phyloP scores from a whole-genome alignment of 2,329 filamentous ascomycete genomes.

The Fusarium stilboides region DNA sequence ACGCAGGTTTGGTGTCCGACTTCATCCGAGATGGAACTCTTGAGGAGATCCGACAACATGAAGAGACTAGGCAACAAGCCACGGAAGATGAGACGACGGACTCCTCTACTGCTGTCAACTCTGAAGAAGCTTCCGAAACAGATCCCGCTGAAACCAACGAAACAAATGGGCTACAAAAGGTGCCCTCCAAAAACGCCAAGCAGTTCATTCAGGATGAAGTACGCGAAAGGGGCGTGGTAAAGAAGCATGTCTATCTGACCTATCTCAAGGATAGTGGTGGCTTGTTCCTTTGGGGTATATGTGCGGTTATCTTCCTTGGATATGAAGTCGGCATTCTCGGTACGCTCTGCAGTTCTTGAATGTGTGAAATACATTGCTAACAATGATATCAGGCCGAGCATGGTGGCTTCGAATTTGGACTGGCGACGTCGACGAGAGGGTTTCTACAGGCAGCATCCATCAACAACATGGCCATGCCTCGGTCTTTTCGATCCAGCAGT shows the following conservation, averaged over 20 bases:
- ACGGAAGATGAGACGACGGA: slow-evolving; percentile 64
- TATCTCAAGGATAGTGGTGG: slow-evolving; percentile 80
- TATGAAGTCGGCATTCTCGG: slow-evolving; percentile 71
- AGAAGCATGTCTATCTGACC: slow-evolving; percentile 74
- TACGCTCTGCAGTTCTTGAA: slow-evolving; percentile 42
- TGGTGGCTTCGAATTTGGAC: slow-evolving; percentile 79
- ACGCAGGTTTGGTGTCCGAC: slow-evolving; percentile 77
- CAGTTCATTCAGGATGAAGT: slow-evolving; percentile 84
- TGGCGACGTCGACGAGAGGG: slow-evolving; percentile 49
- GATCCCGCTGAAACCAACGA: slow-evolving; percentile 59
- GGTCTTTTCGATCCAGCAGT: slow-evolving; percentile 64
- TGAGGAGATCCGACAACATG: slow-evolving; percentile 70
- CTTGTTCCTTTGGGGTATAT: slow-evolving; percentile 70
- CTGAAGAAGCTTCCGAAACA: slow-evolving; percentile 63
- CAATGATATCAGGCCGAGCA: slow-evolving; percentile 60
- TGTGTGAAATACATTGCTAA: slow-evolving; percentile 10
- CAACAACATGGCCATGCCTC: slow-evolving; percentile 60
- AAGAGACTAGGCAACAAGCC: slow-evolving; percentile 62
- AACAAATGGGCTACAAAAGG: slow-evolving; percentile 63
- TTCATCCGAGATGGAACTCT: slow-evolving; percentile 70
- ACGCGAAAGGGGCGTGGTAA: slow-evolving; percentile 79
- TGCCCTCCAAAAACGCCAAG: slow-evolving; percentile 68
- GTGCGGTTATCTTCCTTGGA: slow-evolving; percentile 67
- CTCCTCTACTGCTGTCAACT: slow-evolving; percentile 67
- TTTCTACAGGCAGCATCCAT: slow-evolving; percentile 46